These are phyloP conservation scores for Mallotus nudiflorus DNA, from an alignment of 345 rosid genomes.

Conservation along the genomic window DNA sequence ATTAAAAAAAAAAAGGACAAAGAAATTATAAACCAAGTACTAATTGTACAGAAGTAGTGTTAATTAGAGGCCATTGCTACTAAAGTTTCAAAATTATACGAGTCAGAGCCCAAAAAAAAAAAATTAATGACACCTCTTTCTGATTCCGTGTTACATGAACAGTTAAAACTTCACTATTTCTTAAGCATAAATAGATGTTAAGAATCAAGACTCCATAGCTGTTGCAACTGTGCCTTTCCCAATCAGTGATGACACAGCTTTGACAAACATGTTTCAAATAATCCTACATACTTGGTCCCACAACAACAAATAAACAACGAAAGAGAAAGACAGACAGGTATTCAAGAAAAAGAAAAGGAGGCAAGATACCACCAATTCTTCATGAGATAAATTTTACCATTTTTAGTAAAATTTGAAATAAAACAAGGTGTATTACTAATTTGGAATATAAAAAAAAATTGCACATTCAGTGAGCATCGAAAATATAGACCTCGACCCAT, in stretches of 20 bases:
- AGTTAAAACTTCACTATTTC: neutral
- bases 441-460: neutral
- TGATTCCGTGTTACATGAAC: neutral
- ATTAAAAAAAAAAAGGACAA: neutral
- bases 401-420: neutral
- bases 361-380: neutral
- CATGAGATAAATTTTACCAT: neutral
- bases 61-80: neutral
- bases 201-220: neutral
- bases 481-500: slow-evolving; percentile 84
- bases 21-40: neutral
- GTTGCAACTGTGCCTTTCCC: neutral
- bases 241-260: neutral
- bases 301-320: neutral
- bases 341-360: neutral
- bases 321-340: neutral
- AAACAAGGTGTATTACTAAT: neutral
- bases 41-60: neutral
- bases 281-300: neutral
- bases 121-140: neutral
- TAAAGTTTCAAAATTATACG: neutral
- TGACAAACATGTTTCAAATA: neutral
- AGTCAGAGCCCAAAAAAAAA: neutral
- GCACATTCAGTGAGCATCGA: neutral
- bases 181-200: neutral